Base-by-base conservation (phyloP, 2,329 filamentous ascomycete genomes). In the Colletotrichum cereale region DNA sequence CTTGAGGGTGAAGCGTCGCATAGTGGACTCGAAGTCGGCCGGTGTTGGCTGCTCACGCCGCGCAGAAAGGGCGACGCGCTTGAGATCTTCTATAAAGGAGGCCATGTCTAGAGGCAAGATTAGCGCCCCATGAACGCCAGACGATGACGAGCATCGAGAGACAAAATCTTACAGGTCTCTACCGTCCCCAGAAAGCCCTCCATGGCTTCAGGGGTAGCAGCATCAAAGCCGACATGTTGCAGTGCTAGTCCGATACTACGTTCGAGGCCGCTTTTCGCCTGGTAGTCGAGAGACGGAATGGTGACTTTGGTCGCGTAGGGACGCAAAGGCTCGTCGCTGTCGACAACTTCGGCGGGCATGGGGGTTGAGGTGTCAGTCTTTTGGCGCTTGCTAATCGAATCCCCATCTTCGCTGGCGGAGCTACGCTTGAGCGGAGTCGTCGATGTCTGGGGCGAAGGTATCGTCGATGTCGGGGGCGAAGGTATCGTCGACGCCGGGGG, bases 181-280 rank as follows among this genome's bases (percentile, higher is more conserved):
- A 87, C 86, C 74, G 86, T 82, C 26, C 81, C 79, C 5, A 87
- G 85, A 53, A 91, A 88, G 74, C 86, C 86, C 77, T 91, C 89
- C 75, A 92, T 78, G 2, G 89, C 89, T 64, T 89, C 86, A 10
- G 84, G 83, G 0, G 82, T 85, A 18, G 89, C 86, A 34, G 83
- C 81, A 38, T 86, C 82, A 74, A 91, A 92, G 36, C 90, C 90
- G 47, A 90, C 86, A 72, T 90, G 86, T 52, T 86, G 80, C 36
- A 91, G 78, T 3, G 85, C 85, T 67, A 91, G 77, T 0, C 85
- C 86, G 67, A 91, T 87, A 14, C 88, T 86, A 62, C 89, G 86
- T 56, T 85, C 84, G 34, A 92, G 80, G 2, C 85, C 83, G 50
- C 78, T 76, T 62, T 83, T 80, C n/a, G 81, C 79, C 71, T 80